Base-by-base conservation (phyloP, 2,329 filamentous ascomycete species). In the Pseudogymnoascus sp. region DNA sequence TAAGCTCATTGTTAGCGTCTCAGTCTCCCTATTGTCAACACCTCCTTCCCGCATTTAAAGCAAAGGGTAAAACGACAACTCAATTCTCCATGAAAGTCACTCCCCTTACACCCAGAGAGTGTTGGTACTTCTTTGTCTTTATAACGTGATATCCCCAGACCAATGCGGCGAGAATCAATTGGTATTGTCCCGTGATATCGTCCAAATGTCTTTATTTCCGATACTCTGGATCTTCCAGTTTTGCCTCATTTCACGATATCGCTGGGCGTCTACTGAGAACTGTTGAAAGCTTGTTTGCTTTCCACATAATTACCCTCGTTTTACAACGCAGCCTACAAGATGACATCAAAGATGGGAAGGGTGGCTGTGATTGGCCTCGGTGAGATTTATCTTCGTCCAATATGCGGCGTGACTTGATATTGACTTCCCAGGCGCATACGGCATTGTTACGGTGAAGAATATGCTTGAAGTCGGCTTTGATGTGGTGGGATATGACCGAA, bases 391-490 rank as follows among this genome's bases (percentile, higher is more conserved):
- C 7, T 2, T 8, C 3, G 8, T 45, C 5, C 8, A 45, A 39
- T 51, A 23, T 16, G 14, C 16, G 12, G 3, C 23, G 10, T 16
- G 23, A 2, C 5, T 54, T 23, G 23, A 31, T 29, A 18, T 7
- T 57, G 26, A 57, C n/a, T 31, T 18, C 2, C 1, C n/a, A 66
- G 66, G 66, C 40, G 62, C 62, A 2, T 31, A 40, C 23, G 65
- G 66, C 1, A 62, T 65, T 11, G 62, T 61, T 1, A 47, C 60
- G 1, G 36, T 66, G 36, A 79, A 80, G 68, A 76, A 73, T 2
- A 69, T 80, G 8, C 72, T 72, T 10, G 77, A 79, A 63, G 77
- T 77, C 69, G 78, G 77, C 1, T 79, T 79, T 65, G 68, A 73
- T n/a, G 77, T 74, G 3, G 76, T 74, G 1, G 68, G 72, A 1